Evolutionary conservation across 2,329 filamentous ascomycete genomes (phyloP), one percentile per base, ranked within the genome.

Genomic region (Epicoccum nigrum): DNA sequence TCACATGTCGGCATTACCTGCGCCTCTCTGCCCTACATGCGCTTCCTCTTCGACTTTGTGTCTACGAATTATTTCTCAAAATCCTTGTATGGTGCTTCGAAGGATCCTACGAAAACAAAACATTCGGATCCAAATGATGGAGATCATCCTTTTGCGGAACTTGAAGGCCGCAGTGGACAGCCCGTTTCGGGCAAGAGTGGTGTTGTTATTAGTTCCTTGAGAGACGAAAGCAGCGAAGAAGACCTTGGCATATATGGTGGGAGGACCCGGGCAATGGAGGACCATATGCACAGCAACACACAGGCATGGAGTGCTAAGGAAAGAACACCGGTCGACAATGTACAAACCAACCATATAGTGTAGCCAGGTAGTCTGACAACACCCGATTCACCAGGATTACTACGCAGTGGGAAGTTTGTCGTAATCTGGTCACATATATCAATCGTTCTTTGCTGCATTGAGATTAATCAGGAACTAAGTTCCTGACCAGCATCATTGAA

Each of bases 11-110:
- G 53, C 11, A 45, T 55, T 5, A 52, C 15, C 1, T 55, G 53
- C 21, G 44, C 47, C 11, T 55, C 48, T 1, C 35, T 55, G 4
- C 53, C 53, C 2, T 55, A 51, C 23, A 17, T 55, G 15, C 38
- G 48, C 12, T 55, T 55, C 27, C 20, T 55, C 4, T 48, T 47
- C 19, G 44, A 55, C 19, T 42, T 51, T 8, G 52, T 55, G 1
- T 51, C 41, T 13, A 37, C 42, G 12, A 44, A 43, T 34, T 42
- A 46, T 23, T 21, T 51, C 5, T 44, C 41, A 3, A 44, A 25
- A 12, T 34, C 47, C 7, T 30, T 31, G 16, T 51, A 51, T 23
- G 48, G 48, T 3, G 20, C 16, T 13, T 46, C 52, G 7, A 46
- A 47, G 28, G 44, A 43, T 2, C 42, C 31, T 4, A 48, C 47